Conservation (phyloP, 164 flowering plant species). For the Paratinospora sagittata region DNA sequence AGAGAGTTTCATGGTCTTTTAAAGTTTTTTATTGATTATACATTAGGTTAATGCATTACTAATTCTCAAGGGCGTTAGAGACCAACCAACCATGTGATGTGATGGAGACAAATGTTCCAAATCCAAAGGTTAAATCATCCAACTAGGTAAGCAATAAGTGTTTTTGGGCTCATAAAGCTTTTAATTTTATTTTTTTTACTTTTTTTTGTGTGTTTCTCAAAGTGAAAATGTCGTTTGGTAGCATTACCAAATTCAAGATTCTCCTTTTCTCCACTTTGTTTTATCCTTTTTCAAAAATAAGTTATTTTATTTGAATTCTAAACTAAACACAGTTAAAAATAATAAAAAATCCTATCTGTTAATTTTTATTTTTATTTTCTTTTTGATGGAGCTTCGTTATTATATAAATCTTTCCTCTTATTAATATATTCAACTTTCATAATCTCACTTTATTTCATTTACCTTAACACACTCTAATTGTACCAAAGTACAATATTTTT, state of each 20-base stretch:
- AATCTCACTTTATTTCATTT: too few species aligned
- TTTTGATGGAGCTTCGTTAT: too few species aligned
- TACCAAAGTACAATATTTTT: too few species aligned
- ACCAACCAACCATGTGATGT: background rate
- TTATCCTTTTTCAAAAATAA: too few species aligned
- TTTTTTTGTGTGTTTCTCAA: background rate
- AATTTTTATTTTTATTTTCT: too few species aligned
- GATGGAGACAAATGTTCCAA: background rate
- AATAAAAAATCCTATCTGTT: too few species aligned
- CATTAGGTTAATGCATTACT: background rate
- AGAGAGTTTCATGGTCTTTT: too few species aligned
- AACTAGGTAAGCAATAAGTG: background rate
- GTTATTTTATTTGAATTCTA: too few species aligned
- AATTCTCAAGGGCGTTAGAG: background rate
- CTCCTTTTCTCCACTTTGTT: background rate
- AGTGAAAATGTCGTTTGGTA: slow-evolving; percentile 2
- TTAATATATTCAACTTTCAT: too few species aligned
- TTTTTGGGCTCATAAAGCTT: slow-evolving; percentile 1
- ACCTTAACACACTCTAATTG: too few species aligned
- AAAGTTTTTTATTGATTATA: background rate
- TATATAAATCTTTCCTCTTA: too few species aligned
- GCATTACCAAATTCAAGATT: background rate
- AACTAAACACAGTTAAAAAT: too few species aligned
- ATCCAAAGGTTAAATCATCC: slow-evolving; percentile 2
- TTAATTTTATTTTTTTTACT: background rate